Conservation (phyloP, 306 rosid genomes). For the Comarum palustre region DNA sequence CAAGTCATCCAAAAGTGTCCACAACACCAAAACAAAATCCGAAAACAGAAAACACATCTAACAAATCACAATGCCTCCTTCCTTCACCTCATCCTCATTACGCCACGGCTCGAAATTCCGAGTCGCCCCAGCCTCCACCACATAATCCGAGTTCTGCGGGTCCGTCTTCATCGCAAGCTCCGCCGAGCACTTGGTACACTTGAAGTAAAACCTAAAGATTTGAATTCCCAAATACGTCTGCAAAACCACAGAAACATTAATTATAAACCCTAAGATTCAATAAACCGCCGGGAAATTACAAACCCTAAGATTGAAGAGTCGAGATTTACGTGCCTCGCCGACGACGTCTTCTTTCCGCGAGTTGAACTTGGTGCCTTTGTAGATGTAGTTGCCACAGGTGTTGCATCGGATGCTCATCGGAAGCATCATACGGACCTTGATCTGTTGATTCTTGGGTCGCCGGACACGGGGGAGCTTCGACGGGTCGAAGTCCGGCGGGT, state of each 20-base stretch:
- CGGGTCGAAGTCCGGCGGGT: conserved; percentile 93
- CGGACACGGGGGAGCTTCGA: conserved; percentile 65
- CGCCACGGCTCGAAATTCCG: conserved; percentile 78
- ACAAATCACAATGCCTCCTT: not conserved
- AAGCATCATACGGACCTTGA: conserved; percentile 96
- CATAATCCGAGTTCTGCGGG: conserved; percentile 83
- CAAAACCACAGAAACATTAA: conserved; percentile 5
- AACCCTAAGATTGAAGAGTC: not conserved
- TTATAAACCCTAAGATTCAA: not conserved
- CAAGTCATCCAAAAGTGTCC: not conserved
- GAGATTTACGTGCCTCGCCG: conserved; percentile 31
- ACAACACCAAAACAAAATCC: not conserved
- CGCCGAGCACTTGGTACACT: conserved; percentile 84
- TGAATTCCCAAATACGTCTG: conserved; percentile 89
- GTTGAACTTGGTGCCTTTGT: conserved; percentile 58
- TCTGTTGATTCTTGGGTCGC: conserved; percentile 77
- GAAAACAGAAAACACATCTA: not conserved
- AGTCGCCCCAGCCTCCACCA: conserved; percentile 70
- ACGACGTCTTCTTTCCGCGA: conserved; percentile 52
- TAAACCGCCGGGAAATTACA: not conserved
- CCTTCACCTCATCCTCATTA: conserved; percentile 66
- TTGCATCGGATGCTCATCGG: conserved; percentile 97
- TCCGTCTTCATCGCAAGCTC: conserved; percentile 86
- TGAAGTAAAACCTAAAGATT: conserved; percentile 79
- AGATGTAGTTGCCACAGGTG: conserved; percentile 65